Percentiles rank a stretch among this genome's conserved stretches.
Conservation (phyloP, 306 rosid genomes). For the Lithocarpus polystachyus region DNA sequence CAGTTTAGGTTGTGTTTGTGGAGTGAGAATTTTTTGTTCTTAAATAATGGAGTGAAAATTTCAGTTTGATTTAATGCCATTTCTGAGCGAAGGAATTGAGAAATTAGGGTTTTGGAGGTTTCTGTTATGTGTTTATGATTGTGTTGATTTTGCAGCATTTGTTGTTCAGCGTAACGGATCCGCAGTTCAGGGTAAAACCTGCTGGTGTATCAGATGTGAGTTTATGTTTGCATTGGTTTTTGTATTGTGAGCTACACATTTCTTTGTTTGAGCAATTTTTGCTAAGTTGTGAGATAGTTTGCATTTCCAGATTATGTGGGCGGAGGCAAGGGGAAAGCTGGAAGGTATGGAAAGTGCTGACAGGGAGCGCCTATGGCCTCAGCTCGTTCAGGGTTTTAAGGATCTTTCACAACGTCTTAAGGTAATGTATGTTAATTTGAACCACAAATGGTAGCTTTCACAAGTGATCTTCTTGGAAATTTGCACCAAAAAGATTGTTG, state of each 20-base stretch:
- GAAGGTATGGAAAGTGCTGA: slow-evolving; percentile 94
- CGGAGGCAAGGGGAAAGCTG: slow-evolving; percentile 98
- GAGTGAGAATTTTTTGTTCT: neutral
- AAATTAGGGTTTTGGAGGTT: slow-evolving; percentile 11
- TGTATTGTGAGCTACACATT: neutral
- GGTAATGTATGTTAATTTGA: slow-evolving; percentile 41
- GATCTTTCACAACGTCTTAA: slow-evolving; percentile 91
- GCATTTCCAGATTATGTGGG: slow-evolving; percentile 94
- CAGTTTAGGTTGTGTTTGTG: neutral
- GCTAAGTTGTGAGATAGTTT: slow-evolving; percentile 65
- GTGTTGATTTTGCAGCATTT: slow-evolving; percentile 67
- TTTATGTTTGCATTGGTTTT: slow-evolving; percentile 13
- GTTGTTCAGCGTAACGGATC: slow-evolving; percentile 84
- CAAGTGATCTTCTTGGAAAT: neutral
- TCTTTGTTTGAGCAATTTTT: neutral
- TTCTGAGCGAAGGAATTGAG: neutral
- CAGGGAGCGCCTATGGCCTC: slow-evolving; percentile 95
- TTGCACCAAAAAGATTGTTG: neutral
- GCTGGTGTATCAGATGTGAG: slow-evolving; percentile 97
- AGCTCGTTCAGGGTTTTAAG: slow-evolving; percentile 83
- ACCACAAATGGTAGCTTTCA: neutral
- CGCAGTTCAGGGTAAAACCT: slow-evolving; percentile 76
- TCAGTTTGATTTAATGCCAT: neutral
- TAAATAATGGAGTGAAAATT: neutral
- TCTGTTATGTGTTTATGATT: slow-evolving; percentile 1